Evolutionary conservation across 179 eudicot species (phyloP).

Genomic region (Gypsophila paniculata): DNA sequence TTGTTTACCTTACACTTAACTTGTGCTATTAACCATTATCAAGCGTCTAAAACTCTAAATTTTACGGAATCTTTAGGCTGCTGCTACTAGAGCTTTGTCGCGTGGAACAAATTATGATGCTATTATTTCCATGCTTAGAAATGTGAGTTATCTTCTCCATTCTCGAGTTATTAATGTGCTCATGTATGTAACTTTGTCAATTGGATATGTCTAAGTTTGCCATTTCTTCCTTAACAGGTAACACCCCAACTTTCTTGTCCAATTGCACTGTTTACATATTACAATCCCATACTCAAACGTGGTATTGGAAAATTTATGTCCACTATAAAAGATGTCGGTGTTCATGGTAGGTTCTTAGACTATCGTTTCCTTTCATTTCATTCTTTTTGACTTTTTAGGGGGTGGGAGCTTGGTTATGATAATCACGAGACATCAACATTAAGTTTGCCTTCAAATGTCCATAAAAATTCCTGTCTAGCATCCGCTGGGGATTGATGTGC

Average conservation of each 20-base stretch:
- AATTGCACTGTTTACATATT: slow-evolving; percentile 78
- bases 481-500: neutral
- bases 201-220: slow-evolving; percentile 6
- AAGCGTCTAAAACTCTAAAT: neutral
- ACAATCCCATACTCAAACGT: slow-evolving; percentile 92
- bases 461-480: neutral
- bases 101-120: slow-evolving; percentile 72
- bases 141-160: slow-evolving; percentile 37
- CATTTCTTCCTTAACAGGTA: slow-evolving; percentile 44
- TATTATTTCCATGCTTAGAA: slow-evolving; percentile 67
- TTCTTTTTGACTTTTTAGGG: too few relatives aligned
- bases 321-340: slow-evolving; percentile 70
- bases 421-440: neutral
- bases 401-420: too few relatives aligned
- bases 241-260: slow-evolving; percentile 85
- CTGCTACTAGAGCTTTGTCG: slow-evolving; percentile 79
- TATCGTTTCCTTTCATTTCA: neutral
- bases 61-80: slow-evolving; percentile 49
- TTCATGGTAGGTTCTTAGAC: slow-evolving; percentile 59
- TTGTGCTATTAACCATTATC: neutral
- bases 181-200: slow-evolving; percentile 5
- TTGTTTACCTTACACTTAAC: neutral
- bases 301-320: slow-evolving; percentile 81
- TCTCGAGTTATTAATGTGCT: neutral
- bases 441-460: neutral